Evolutionary conservation across 148 eudicot genomes (phyloP).

Genomic region (Amaranthus cruentus): DNA sequence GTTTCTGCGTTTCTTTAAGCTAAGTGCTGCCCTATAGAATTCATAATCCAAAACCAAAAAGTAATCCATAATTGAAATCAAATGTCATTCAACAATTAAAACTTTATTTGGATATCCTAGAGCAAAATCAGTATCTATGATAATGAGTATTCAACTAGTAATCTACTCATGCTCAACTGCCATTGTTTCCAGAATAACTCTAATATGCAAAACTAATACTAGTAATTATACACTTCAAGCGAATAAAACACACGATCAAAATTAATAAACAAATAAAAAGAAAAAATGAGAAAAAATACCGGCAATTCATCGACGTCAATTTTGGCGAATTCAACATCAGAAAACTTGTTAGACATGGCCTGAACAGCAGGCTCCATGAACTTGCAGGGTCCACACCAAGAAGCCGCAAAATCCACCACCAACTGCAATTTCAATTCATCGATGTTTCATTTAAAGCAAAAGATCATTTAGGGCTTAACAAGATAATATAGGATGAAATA

Average conservation of each 20-base stretch:
- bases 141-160: too few relatives aligned
- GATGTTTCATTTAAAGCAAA: not conserved
- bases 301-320: constrained; percentile 88
- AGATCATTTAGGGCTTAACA: not conserved
- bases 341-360: constrained; percentile 49
- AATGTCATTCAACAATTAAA: too few relatives aligned
- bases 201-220: not conserved
- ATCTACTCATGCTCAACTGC: too few relatives aligned
- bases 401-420: constrained; percentile 88
- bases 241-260: not conserved
- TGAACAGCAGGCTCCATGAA: constrained; percentile 66
- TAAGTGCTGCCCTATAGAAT: too few relatives aligned
- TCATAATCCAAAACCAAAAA: too few relatives aligned
- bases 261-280: not conserved
- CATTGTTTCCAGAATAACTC: too few relatives aligned
- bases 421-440: constrained; percentile 34
- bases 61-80: too few relatives aligned
- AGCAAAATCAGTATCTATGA: too few relatives aligned
- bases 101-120: too few relatives aligned
- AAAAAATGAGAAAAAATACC: constrained; percentile 24
- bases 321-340: constrained; percentile 74
- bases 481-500: not conserved
- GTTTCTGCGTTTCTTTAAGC: too few relatives aligned
- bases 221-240: too few relatives aligned
- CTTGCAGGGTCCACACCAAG: constrained; percentile 95